Percentiles rank a stretch among this genome's conserved stretches.
phyloP scores from a whole-genome alignment of 495 filamentous ascomycete genomes.

The Pyrenula aspistea region DNA sequence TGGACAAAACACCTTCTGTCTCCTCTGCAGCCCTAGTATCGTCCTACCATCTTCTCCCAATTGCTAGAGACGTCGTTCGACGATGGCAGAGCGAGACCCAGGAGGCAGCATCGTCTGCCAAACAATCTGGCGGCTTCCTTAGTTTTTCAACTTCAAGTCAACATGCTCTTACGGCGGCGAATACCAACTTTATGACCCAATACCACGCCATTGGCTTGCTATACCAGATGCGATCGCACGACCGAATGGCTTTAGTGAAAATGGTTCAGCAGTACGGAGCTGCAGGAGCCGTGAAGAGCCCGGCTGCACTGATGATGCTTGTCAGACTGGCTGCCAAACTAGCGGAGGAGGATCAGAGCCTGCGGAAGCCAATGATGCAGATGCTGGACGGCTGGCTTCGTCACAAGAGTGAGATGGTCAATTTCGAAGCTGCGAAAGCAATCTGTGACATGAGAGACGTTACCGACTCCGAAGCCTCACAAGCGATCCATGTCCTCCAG shows the following conservation, averaged over 20 bases:
- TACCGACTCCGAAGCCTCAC: conserved; percentile 78
- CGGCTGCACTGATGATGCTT: conserved; percentile 81
- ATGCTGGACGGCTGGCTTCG: conserved; percentile 92
- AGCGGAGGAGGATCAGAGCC: conserved; percentile 78
- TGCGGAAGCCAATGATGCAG: conserved; percentile 90
- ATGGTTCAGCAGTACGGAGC: conserved; percentile 98
- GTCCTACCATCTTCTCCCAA: conserved; percentile 94
- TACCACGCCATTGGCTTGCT: conserved; percentile 97
- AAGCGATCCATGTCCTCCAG: conserved; percentile 90
- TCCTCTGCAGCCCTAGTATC: conserved; percentile 95
- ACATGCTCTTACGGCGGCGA: conserved; percentile 55
- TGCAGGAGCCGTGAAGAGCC: conserved; percentile 86
- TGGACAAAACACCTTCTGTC: conserved; percentile 97
- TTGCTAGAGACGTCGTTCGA: conserved; percentile 87
- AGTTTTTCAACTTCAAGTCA: conserved; percentile 66
- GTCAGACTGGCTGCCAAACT: conserved; percentile 90
- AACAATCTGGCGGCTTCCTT: conserved; percentile 79
- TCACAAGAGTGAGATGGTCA: conserved; percentile 99
- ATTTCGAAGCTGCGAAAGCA: conserved; percentile 97
- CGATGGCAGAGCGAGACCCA: conserved; percentile 99
- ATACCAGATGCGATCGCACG: conserved; percentile 95
- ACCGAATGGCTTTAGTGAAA: conserved; percentile 98
- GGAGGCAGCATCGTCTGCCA: conserved; percentile 83
- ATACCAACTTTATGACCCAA: conserved; percentile 86
- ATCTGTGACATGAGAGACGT: conserved; percentile 92